Base-by-base conservation (phyloP, 345 rosid genomes). In the Eucalyptus cloeziana region DNA sequence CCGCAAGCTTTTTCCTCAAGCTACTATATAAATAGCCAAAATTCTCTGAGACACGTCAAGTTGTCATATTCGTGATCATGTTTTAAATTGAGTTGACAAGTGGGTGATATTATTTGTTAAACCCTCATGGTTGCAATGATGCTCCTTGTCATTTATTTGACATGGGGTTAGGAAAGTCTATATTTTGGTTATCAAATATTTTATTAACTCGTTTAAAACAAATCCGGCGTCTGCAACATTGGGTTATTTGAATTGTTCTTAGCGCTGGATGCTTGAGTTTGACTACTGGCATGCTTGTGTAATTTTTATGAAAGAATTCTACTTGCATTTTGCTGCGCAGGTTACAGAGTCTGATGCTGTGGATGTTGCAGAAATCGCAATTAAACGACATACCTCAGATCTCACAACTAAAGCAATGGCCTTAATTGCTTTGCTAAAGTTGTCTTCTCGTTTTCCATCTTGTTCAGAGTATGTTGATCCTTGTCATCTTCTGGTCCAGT, bases 371-470 rank as follows among this genome's bases (percentile, higher is more conserved):
- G 99, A 97, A 95, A 92, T 90, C 86, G 94, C 97, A 79, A 90
- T 97, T 86, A 95, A 94, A 91, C 94, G 89, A 86, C 96, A 97
- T 91, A 89, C 89, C 89, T 94, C 95, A 27, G 99, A 98, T 94
- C 92, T 96, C 90, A 93, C 95, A 27, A 96, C 99, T 49, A 98
- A 95, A 93, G 94, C 98, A 21, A 98, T 97, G 99, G 99, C 98
- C 90, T 91, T 97, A 92, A 91, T 96, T 91, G 97, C 98, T 91
- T 92, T 97, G 56, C 92, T 98, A 90, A 98, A 98, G 93, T 95
- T 98, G 71, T 98, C 99, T 90, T 98, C 98, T n/a, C 98, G 98
- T 87, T 98, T 98, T 86, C 97, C 99, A 91, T 94, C 99, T 87
- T 93, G 95, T 91, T 95, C 99, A 90, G 95, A 93, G 99, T 98